A percentile compares a stretch with the other conserved stretches of the same genome.
Evolutionary conservation across 225 moss, liverwort and hornwort species (phyloP).

Genomic region (Climacium dendroides): DNA sequence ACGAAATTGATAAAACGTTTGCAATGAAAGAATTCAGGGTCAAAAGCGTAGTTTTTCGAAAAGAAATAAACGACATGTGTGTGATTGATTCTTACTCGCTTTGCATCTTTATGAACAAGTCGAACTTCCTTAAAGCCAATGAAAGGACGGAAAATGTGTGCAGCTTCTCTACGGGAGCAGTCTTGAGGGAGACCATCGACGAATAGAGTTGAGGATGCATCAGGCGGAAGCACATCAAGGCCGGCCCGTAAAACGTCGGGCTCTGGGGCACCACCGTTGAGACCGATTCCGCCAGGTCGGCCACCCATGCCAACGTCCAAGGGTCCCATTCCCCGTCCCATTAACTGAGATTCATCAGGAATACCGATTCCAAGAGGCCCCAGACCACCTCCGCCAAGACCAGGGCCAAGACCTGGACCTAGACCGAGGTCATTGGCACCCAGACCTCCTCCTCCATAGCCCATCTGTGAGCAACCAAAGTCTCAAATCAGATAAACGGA

Average conservation of each 20-base stretch:
- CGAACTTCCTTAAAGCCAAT: slow-evolving; percentile 99
- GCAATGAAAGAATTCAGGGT: not conserved
- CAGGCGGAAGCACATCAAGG: slow-evolving; percentile 91
- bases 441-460: slow-evolving; percentile 84
- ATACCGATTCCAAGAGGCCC: slow-evolving; percentile 70
- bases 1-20: not conserved
- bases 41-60: not conserved
- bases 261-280: slow-evolving; percentile 89
- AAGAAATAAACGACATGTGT: not conserved
- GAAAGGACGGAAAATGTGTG: slow-evolving; percentile 96
- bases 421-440: slow-evolving; percentile 73
- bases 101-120: slow-evolving; percentile 97
- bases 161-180: slow-evolving; percentile 98
- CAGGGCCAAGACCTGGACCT: slow-evolving; percentile 84
- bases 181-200: slow-evolving; percentile 97
- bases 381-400: slow-evolving; percentile 69
- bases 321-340: slow-evolving; percentile 86
- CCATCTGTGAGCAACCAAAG: slow-evolving; percentile 46
- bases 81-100: slow-evolving; percentile 51
- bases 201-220: slow-evolving; percentile 90
- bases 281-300: slow-evolving; percentile 73
- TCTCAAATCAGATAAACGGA: not conserved
- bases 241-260: slow-evolving; percentile 71
- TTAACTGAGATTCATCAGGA: slow-evolving; percentile 72
- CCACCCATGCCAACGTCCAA: slow-evolving; percentile 82